A percentile compares a stretch with the other conserved stretches of the same genome.
phyloP scores from a whole-genome alignment of 2,329 filamentous ascomycete genomes.

The Phoma sp. region DNA sequence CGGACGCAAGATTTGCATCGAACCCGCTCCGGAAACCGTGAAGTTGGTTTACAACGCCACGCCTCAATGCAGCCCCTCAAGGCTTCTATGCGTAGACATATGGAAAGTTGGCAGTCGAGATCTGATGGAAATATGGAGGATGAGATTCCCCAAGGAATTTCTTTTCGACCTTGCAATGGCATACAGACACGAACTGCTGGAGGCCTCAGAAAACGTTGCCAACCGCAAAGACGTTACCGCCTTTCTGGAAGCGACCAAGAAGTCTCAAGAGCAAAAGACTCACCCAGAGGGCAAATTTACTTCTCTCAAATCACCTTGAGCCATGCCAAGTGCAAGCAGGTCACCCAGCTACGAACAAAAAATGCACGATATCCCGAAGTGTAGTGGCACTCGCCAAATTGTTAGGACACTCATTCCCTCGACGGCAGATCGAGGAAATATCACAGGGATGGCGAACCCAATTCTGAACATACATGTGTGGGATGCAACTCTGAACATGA shows the following conservation, averaged over 20 bases:
- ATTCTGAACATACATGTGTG: too few species aligned
- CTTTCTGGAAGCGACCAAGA: not conserved
- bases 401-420: too few species aligned
- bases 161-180: not conserved
- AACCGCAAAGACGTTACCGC: not conserved
- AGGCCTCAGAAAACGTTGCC: not conserved
- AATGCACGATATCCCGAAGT: too few species aligned
- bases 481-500: too few species aligned
- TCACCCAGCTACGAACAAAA: too few species aligned
- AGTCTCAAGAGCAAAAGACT: not conserved
- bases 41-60: not conserved
- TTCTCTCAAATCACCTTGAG: not conserved
- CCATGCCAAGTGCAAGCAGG: too few species aligned
- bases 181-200: not conserved
- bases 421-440: too few species aligned
- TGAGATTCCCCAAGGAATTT: not conserved
- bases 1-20: accelerated
- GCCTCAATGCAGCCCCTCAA: not conserved
- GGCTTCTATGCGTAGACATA: not conserved
- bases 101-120: not conserved
- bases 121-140: not conserved
- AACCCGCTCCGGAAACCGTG: too few species aligned
- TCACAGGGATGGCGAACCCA: too few species aligned
- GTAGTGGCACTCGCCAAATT: too few species aligned
- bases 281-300: not conserved